Evolutionary conservation across 371 early-diverging fungal genomes (phyloP).

Genomic region (Syncephalastrum monosporum): DNA sequence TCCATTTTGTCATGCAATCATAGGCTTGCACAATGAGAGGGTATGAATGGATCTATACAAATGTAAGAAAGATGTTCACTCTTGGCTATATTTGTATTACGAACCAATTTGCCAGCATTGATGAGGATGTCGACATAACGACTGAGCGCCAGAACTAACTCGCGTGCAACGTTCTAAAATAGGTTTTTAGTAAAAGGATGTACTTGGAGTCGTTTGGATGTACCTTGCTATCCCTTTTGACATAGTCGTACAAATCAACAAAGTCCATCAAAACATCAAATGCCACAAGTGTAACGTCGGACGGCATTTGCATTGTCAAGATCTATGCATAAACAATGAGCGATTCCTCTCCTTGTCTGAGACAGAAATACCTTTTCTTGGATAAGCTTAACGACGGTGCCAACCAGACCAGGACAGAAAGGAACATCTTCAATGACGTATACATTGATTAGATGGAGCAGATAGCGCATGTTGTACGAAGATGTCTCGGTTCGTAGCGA

Average conservation of each 20-base stretch:
- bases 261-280: constrained; percentile 73
- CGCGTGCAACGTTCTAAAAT: constrained; percentile 63
- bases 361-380: constrained; percentile 67
- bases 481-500: constrained; percentile 69
- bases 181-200: neutral
- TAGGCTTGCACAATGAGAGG: constrained; percentile 69
- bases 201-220: neutral
- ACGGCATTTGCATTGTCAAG: constrained; percentile 60
- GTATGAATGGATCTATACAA: constrained; percentile 38
- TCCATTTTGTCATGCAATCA: constrained; percentile 77
- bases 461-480: constrained; percentile 65
- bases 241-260: constrained; percentile 63
- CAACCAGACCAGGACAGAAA: constrained; percentile 72
- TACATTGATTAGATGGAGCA: constrained; percentile 70
- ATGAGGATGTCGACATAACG: constrained; percentile 69
- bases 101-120: constrained; percentile 34
- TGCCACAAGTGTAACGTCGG: constrained; percentile 67
- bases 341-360: neutral
- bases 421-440: constrained; percentile 77
- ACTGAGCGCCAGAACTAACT: constrained; percentile 69
- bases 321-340: constrained; percentile 35
- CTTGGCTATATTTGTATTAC: neutral
- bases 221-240: constrained; percentile 73
- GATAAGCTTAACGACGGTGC: constrained; percentile 68
- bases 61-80: neutral